phyloP scores from a whole-genome alignment of 2,329 filamentous ascomycete genomes.

The Diaporthe sp. region DNA sequence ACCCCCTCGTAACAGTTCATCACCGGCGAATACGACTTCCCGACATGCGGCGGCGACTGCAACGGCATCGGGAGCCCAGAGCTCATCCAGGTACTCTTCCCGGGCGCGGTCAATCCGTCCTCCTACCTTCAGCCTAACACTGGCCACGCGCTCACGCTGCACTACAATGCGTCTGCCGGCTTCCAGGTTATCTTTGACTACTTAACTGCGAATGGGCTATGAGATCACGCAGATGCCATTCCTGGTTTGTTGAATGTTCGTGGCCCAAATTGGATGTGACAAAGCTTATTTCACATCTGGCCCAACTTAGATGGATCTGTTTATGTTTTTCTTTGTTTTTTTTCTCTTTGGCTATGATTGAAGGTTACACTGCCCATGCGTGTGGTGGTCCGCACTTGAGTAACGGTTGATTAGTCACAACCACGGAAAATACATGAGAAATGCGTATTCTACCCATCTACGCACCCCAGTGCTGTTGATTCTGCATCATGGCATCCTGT shows the following conservation, averaged over 20 bases:
- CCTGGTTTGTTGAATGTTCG: background rate
- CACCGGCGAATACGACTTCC: constrained; percentile 51
- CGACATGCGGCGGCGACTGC: constrained; percentile 55
- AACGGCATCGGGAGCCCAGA: constrained; percentile 43
- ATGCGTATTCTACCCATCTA: background rate
- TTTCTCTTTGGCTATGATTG: background rate
- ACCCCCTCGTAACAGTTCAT: constrained; percentile 47
- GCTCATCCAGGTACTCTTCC: constrained; percentile 45
- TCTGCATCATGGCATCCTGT: too few relatives aligned
- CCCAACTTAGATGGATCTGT: background rate
- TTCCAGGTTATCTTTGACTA: constrained; percentile 48
- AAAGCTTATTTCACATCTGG: background rate
- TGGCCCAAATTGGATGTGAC: background rate
- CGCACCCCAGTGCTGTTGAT: too few relatives aligned
- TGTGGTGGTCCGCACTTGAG: background rate
- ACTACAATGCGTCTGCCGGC: constrained; percentile 53
- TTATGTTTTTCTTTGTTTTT: background rate
- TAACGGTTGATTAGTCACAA: background rate
- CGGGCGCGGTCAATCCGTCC: constrained; percentile 47
- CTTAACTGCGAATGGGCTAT: constrained; percentile 32
- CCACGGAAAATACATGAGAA: background rate
- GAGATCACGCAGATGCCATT: background rate
- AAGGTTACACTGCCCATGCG: background rate
- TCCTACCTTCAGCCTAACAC: constrained; percentile 53
- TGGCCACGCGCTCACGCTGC: constrained; percentile 53